phyloP scores from a whole-genome alignment of 371 early-diverging fungal genomes.

The Funneliformis caledonium region DNA sequence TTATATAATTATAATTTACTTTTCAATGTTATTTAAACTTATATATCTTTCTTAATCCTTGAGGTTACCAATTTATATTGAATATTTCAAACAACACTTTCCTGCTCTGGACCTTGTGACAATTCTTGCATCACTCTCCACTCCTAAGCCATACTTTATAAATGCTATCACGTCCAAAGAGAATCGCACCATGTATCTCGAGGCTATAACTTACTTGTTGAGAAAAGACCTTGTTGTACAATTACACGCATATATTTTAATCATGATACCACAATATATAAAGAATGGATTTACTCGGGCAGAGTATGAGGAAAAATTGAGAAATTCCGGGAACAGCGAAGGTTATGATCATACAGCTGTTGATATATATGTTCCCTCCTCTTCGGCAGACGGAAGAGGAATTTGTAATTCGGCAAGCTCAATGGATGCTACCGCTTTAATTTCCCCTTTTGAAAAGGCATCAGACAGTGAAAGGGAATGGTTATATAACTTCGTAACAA shows the following conservation, averaged over 20 bases:
- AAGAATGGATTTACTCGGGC: constrained; percentile 53
- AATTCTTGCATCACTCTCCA: constrained; percentile 73
- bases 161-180: constrained; percentile 67
- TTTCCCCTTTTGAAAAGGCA: constrained; percentile 55
- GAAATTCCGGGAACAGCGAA: constrained; percentile 42
- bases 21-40: constrained; percentile 21
- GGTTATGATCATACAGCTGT: constrained; percentile 36
- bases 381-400: background rate
- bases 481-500: constrained; percentile 52
- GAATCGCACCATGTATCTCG: constrained; percentile 71
- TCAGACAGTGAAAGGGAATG: constrained; percentile 57
- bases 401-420: constrained; percentile 42
- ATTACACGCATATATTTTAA: constrained; percentile 79
- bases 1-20: background rate
- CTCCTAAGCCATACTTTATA: constrained; percentile 67
- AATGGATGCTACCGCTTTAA: constrained; percentile 50
- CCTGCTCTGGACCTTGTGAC: constrained; percentile 70
- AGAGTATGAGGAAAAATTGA: constrained; percentile 50
- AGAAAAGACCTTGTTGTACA: constrained; percentile 80
- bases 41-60: background rate
- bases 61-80: constrained; percentile 56
- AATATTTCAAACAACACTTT: constrained; percentile 67
- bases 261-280: constrained; percentile 65
- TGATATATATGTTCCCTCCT: background rate
- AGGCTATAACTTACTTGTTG: constrained; percentile 80